phyloP scores from a whole-genome alignment of 129 eudicot genomes.

The Flaveria sonorensis region DNA sequence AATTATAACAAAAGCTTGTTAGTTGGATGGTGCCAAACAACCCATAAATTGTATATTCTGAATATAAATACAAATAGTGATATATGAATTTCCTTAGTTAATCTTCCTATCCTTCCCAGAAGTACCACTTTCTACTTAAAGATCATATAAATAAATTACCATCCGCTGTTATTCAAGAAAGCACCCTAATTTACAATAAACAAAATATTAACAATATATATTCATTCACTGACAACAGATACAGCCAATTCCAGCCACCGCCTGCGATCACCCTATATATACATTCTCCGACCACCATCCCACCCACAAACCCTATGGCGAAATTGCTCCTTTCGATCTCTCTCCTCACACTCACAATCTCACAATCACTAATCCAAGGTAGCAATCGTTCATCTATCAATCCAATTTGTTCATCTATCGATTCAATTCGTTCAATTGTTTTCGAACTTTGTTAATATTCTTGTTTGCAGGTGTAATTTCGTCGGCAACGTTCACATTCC shows the following conservation, averaged over 20 bases:
- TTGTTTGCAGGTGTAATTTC: conserved; percentile 47
- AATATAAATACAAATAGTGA: too few relatives aligned
- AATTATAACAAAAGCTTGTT: neutral
- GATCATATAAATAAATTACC: too few relatives aligned
- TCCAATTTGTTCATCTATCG: neutral
- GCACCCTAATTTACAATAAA: too few relatives aligned
- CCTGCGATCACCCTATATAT: conserved; percentile 24
- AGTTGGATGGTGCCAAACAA: neutral
- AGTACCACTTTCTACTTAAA: too few relatives aligned
- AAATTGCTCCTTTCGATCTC: conserved; percentile 9
- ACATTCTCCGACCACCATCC: conserved; percentile 27
- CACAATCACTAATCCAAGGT: conserved; percentile 32
- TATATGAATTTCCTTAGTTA: too few relatives aligned
- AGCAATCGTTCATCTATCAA: neutral
- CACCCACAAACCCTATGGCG: conserved; percentile 9
- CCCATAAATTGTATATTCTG: too few relatives aligned
- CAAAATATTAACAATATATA: too few relatives aligned
- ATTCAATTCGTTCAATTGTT: neutral
- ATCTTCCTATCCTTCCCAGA: too few relatives aligned
- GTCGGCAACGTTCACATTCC: conserved; percentile 56
- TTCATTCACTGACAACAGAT: neutral
- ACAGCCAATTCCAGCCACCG: conserved; percentile 20
- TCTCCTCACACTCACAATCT: conserved; percentile 19
- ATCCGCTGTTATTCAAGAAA: too few relatives aligned
- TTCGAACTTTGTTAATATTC: neutral